Base-by-base conservation (phyloP, 2,329 filamentous ascomycete species). In the Chaetomiaceae sp. region DNA sequence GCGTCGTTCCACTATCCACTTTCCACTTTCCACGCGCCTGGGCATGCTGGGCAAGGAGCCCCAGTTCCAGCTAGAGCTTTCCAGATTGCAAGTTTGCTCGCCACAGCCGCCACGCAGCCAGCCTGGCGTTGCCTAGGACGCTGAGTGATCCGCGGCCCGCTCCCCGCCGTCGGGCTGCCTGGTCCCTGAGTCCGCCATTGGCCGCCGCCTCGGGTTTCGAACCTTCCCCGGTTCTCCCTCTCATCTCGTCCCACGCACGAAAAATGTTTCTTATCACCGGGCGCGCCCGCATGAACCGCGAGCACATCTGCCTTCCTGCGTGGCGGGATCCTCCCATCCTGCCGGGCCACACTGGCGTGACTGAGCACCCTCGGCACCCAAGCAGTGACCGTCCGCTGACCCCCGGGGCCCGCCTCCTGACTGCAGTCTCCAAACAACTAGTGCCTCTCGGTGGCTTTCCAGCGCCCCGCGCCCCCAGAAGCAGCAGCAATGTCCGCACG, bases 201-300 rank as follows among this genome's bases (percentile, higher is more conserved):
- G 40, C 24, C 19, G 26, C 19, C 26, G 2, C n/a, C 3, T n/a
- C 19, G 26, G 18, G 14, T 38, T 39, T 22, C 12, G 3, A 3
- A 19, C 26, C 33, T 2, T 10, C 5, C n/a, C 26, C 18, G 18
- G 15, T 39, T 38, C 33, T 47, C 34, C 42, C 27, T 22, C 38
- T 38, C 45, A 30, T 34, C 34, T 38, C 34, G 42, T 47, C 45
- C 34, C n/a, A n/a, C n/a, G n/a, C n/a, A n/a, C n/a, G 34, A 14
- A 24, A 3, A 20, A 11, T 18, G n/a, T 12, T 15, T 4, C 15
- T 20, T 36, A 30, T 20, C 22, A 22, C 36, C 43, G 44, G 45
- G 34, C 45, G 26, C 22, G 38, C n/a, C 45, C 45, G 45, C 45
- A 47, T 47, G 9, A 38, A 42, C 20, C 17, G 12, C 14, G 19